Evolutionary conservation across 176 grass and related monocot genomes (phyloP).

Genomic region (barley (Hordeum vulgare)): MorexV3_pseudomolecules_assembly NC_058521.1:23270672-23271171

Average conservation of each 20-base stretch:
- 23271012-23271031: slow-evolving; percentile 68
- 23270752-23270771: background rate
- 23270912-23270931: slow-evolving; percentile 92
- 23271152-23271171: slow-evolving; percentile 68
- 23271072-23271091: slow-evolving; percentile 51
- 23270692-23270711: slow-evolving; percentile 35
- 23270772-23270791: slow-evolving; percentile 35
- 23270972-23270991: slow-evolving; percentile 40
- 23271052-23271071: slow-evolving; percentile 82
- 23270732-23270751: slow-evolving; percentile 57
- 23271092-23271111: slow-evolving; percentile 49
- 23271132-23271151: slow-evolving; percentile 22
- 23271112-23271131: slow-evolving; percentile 60
- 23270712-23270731: slow-evolving; percentile 60
- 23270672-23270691: slow-evolving; percentile 76
- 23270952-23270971: slow-evolving; percentile 75
- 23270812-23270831: slow-evolving; percentile 46
- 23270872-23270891: slow-evolving; percentile 36
- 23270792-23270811: background rate
- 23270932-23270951: slow-evolving; percentile 97
- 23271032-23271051: slow-evolving; percentile 70
- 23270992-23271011: slow-evolving; percentile 80
- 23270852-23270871: slow-evolving; percentile 62
- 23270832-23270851: slow-evolving; percentile 30
- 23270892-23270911: slow-evolving; percentile 38